Percentiles rank a stretch among this genome's conserved stretches.
These are phyloP conservation scores for Boletus vermiculosoides DNA, from an alignment of 768 basidiomycete genomes.

Conservation along the genomic window DNA sequence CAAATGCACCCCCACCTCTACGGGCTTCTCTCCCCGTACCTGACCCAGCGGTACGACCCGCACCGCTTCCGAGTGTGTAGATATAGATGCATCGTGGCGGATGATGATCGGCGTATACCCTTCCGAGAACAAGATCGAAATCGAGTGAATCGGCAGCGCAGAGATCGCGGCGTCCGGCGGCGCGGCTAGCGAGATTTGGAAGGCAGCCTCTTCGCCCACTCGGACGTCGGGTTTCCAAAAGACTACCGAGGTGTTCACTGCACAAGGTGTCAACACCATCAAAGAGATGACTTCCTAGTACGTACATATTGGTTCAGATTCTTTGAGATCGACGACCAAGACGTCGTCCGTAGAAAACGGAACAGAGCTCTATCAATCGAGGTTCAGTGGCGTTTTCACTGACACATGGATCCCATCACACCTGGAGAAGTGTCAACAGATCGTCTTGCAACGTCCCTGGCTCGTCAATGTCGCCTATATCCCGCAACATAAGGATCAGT, in stretches of 20 bases:
- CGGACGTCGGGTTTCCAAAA: slow-evolving; percentile 71
- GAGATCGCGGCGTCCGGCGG: slow-evolving; percentile 49
- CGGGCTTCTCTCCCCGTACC: slow-evolving; percentile 38
- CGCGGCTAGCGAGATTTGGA: slow-evolving; percentile 69
- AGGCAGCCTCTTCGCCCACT: slow-evolving; percentile 62
- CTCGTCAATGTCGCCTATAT: slow-evolving; percentile 44
- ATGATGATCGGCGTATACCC: slow-evolving; percentile 50
- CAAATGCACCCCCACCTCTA: slow-evolving; percentile 42
- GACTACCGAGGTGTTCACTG: slow-evolving; percentile 63
- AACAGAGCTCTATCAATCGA: slow-evolving; percentile 58
- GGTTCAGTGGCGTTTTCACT: neutral
- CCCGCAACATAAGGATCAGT: slow-evolving; percentile 22
- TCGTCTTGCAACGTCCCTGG: slow-evolving; percentile 61
- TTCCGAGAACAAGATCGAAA: slow-evolving; percentile 60
- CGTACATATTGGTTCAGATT: slow-evolving; percentile 64
- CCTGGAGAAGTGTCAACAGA: slow-evolving; percentile 70
- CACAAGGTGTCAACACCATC: slow-evolving; percentile 1
- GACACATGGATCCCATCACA: slow-evolving; percentile 27
- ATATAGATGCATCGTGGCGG: slow-evolving; percentile 36
- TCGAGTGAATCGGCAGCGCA: slow-evolving; percentile 56
- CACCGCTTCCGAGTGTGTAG: slow-evolving; percentile 11
- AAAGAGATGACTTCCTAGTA: slow-evolving; percentile 1
- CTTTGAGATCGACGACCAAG: slow-evolving; percentile 60
- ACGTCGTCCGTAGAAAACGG: slow-evolving; percentile 57
- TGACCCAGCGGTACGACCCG: slow-evolving; percentile 43